phyloP scores from a whole-genome alignment of 2,329 filamentous ascomycete species.

The Claviceps capensis region DNA sequence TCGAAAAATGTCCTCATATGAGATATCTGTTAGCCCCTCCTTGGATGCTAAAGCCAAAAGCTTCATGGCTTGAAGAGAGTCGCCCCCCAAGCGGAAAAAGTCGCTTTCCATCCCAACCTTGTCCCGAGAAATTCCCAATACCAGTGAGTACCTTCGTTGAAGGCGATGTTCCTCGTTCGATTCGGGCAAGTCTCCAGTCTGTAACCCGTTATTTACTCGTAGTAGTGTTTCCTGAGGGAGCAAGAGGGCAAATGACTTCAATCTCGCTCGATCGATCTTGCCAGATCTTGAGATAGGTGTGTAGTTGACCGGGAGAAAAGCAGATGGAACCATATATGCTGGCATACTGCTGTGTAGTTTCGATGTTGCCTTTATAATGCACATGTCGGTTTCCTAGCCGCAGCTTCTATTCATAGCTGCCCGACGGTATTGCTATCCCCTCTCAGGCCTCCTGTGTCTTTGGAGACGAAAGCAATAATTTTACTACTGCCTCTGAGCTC shows the following conservation, averaged over 20 bases:
- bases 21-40: background rate
- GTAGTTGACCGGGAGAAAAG: background rate
- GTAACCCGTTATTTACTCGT: background rate
- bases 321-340: background rate
- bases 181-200: background rate
- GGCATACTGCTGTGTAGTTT: background rate
- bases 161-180: background rate
- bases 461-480: background rate
- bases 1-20: constrained; percentile 1
- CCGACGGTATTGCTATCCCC: background rate
- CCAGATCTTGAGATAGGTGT: background rate
- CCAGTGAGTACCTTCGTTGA: background rate
- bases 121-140: constrained; percentile 13
- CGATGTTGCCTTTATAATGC: background rate
- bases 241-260: background rate
- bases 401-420: background rate
- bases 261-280: background rate
- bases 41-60: constrained; percentile 15
- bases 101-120: constrained; percentile 18
- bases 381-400: background rate
- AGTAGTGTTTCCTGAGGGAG: background rate
- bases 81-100: constrained; percentile 29
- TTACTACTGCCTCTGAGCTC: background rate
- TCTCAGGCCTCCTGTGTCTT: background rate
- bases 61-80: constrained; percentile 32